Conservation (phyloP, 352 stramenopile genomes). For the Pythium aphanidermatum region DNA sequence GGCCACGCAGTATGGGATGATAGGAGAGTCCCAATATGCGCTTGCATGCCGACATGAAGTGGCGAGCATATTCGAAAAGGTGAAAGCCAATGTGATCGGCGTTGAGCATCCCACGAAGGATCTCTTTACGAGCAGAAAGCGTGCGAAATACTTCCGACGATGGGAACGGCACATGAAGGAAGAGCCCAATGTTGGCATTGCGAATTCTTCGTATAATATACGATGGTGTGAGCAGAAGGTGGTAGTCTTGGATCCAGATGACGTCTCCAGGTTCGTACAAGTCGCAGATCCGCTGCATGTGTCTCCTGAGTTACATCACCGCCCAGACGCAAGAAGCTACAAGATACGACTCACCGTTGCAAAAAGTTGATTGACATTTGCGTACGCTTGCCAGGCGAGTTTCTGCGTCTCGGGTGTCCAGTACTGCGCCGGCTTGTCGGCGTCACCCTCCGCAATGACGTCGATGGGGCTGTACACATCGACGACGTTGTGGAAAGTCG, state of each 20-base stretch:
- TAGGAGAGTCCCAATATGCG: slow-evolving; percentile 93
- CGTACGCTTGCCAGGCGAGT: slow-evolving; percentile 90
- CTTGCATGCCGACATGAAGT: slow-evolving; percentile 90
- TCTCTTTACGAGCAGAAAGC: slow-evolving; percentile 89
- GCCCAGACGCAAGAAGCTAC: too few relatives aligned
- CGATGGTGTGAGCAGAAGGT: slow-evolving; percentile 95
- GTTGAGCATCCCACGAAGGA: slow-evolving; percentile 87
- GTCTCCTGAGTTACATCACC: too few relatives aligned
- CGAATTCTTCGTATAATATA: slow-evolving; percentile 91
- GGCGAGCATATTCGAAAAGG: slow-evolving; percentile 88
- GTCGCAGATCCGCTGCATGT: slow-evolving; percentile 68
- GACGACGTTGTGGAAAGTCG: slow-evolving; percentile 95
- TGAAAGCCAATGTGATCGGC: slow-evolving; percentile 93
- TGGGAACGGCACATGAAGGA: slow-evolving; percentile 98
- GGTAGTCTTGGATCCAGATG: slow-evolving; percentile 98
- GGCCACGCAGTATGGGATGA: slow-evolving; percentile 86
- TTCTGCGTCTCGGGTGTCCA: slow-evolving; percentile 69
- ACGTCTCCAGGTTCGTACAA: slow-evolving; percentile 79
- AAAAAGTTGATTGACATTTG: slow-evolving; percentile 94
- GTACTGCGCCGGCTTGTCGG: slow-evolving; percentile 27
- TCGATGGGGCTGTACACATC: slow-evolving; percentile 83
- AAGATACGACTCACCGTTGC: slow-evolving; percentile 32
- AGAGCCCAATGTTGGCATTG: slow-evolving; percentile 92
- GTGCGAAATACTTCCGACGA: slow-evolving; percentile 98
- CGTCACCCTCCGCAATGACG: slow-evolving; percentile 37